Evolutionary conservation across 768 basidiomycete genomes (phyloP), one percentile per base, ranked within the genome.

Genomic region (Termitomyces sp.): DNA sequence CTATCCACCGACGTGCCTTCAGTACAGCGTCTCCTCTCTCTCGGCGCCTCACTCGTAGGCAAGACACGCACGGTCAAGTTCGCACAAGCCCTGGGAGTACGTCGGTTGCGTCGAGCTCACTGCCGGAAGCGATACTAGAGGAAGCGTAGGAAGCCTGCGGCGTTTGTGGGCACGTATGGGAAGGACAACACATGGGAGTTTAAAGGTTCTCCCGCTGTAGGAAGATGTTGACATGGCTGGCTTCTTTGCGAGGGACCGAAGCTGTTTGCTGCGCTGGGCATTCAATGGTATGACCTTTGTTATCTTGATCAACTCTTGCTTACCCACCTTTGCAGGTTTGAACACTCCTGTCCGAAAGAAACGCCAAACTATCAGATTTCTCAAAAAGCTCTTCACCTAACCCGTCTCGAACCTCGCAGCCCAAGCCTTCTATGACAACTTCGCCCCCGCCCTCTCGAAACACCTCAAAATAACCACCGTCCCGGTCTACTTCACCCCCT

Each of bases 51-150:
- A 12, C 69, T 83, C 61, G 74, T 85, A 2, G 83, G 82, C 38
- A 85, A 84, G 66, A 78, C 78, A 8, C 81, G 80, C 58, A 79
- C 79, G 9, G 78, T 79, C 0, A 80, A 80, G 62, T 82, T 40
- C 16, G 38, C 38, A 40, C 79, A 80, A 71, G 28, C 75, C 75
- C 6, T 75, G 75, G 75, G 74, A 77, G 55, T 75, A 69, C 60
- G 57, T 67, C 9, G 63, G 70, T 0, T 76, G 75, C 74, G 55
- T 76, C 33, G 74, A 76, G 54, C 75, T 74, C 61, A 67, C 72
- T 0, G 71, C 75, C 20, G 75, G 75, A 20, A 75, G 72, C 58
- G 75, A 76, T 66, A 76, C 75, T 16, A 63, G 74, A 48, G 75
- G 75, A 1, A 75, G 74, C 56, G 72, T 77, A 67, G 74, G 66